Evolutionary conservation across 768 basidiomycete genomes (phyloP), one percentile per base, ranked within the genome.

Genomic region (Phylloporus scabripes): DNA sequence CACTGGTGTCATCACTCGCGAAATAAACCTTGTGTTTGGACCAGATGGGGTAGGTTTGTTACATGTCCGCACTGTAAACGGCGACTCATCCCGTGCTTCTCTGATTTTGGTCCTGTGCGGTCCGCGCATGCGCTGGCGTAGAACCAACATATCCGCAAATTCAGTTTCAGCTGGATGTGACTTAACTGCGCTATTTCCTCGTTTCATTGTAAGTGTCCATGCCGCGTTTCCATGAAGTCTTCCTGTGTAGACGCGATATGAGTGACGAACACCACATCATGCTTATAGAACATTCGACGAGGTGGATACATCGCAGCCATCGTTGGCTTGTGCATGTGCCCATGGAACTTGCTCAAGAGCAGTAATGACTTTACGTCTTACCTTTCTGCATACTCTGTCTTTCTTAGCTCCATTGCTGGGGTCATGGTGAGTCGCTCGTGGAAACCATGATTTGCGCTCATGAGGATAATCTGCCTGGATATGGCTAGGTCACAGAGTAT

Each of bases 221-320:
- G 20, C 47, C 42, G 14, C 14, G 38, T 33, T 54, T 40, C 32
- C 39, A 29, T 48, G 15, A n/a, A 34, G 33, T 34, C 31, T 31
- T 34, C 29, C 36, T 38, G 38, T 36, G 37, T 37, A 31, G 18
- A 46, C 39, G n/a, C 7, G 28, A 44, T 45, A 33, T 39, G 37
- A 46, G 39, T 45, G 45, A 52, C 29, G 11, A 5, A 43, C 39
- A 21, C 45, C 40, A 23, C 38, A 26, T 23, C 9, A 7, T 18
- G 23, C 24, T 8, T 42, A 9, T 50, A 85, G 81, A 90, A 86
- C 61, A 91, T 92, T 61, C 81, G 89, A 18, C 79, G 89, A 17
- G 89, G 91, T 24, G 88, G 89, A 14, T 93, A 85, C 67, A 69
- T 92, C 41, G 85, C 83, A n/a, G 87, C 87, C 7, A 73, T 85